Evolutionary conservation across 768 basidiomycete genomes (phyloP), one percentile per base, ranked within the genome.

Genomic region (Clitopilus passeckerianus): DNA sequence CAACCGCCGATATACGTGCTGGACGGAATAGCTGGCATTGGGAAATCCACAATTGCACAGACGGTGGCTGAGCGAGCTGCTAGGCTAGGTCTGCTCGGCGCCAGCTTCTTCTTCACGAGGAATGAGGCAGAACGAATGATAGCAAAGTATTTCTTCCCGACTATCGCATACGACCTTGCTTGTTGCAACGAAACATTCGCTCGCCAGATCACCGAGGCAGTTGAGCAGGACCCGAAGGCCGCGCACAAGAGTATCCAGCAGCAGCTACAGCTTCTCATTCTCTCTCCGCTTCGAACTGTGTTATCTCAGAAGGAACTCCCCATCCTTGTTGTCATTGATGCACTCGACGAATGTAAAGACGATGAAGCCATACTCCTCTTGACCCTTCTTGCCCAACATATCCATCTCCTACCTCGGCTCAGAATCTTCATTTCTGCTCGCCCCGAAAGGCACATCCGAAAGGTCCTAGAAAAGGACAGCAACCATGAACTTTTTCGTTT

Each of bases 311-410:
- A 18, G 5, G 43, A 37, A 44, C 43, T 24, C 20, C 22, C 57
- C 18, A 46, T 53, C 56, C 15, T 57, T 15, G 20, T 57, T 10
- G 34, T 57, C 27, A 57, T 57, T 20, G 57, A 57, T 16, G 57
- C 57, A 1, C 44, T 57, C 30, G 57, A 57, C 34, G 57, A 57
- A 57, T 57, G 57, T 16, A 20, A 50, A 12, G 22, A 50, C 12
- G 46, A 50, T 18, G 46, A 50, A 18, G 46, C 46, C 20, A 12
- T 7, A 23, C 10, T 50, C 1, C 46, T 50, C 5, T 23, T 50
- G 18, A 50, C 2, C n/a, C 46, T 50, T n/a, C 46, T 50, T 18
- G 20, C 18, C 18, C 16, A 18, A 18, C 46, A 50, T 18, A 23
- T 50, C 46, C 46, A 12, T 20, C 18, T 3, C 12, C 5, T 50